These are phyloP conservation scores for Podaxis mareebaensis DNA, from an alignment of 768 basidiomycete species.

Conservation along the genomic window DNA sequence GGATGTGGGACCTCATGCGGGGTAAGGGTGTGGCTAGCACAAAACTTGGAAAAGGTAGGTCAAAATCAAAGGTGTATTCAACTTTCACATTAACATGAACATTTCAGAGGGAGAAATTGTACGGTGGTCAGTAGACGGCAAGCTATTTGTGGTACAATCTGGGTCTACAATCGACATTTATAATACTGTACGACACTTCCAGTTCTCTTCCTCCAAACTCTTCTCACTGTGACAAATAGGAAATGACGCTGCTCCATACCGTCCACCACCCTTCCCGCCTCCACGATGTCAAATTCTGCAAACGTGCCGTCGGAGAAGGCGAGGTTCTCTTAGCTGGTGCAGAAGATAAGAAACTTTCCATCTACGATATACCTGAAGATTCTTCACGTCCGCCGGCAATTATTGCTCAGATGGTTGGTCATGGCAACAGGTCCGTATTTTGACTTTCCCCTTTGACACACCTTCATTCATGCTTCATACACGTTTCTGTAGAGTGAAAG, in stretches of 20 bases:
- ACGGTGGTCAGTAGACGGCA: constrained; percentile 80
- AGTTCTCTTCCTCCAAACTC: background rate
- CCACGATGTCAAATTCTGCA: constrained; percentile 80
- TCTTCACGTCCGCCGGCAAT: constrained; percentile 48
- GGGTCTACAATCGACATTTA: constrained; percentile 81
- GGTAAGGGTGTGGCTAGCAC: constrained; percentile 88
- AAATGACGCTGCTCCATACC: constrained; percentile 74
- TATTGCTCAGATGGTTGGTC: constrained; percentile 77
- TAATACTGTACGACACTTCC: constrained; percentile 55
- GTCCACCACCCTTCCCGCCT: constrained; percentile 80
- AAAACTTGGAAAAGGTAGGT: constrained; percentile 83
- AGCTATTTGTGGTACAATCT: constrained; percentile 78
- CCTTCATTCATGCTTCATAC: constrained; percentile 7
- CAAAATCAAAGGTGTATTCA: background rate
- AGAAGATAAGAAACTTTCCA: constrained; percentile 85
- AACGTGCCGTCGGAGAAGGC: constrained; percentile 51
- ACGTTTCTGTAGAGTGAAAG: constrained; percentile 64
- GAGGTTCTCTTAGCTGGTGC: constrained; percentile 82
- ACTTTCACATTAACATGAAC: background rate
- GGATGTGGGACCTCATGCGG: constrained; percentile 99
- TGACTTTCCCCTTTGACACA: constrained; percentile 5
- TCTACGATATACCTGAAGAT: constrained; percentile 65
- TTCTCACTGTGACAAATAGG: constrained; percentile 40
- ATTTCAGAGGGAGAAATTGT: constrained; percentile 86
- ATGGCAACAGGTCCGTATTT: constrained; percentile 70